Evolutionary conservation across 495 filamentous ascomycete species (phyloP).

Genomic region (Penicillium canariense): DNA sequence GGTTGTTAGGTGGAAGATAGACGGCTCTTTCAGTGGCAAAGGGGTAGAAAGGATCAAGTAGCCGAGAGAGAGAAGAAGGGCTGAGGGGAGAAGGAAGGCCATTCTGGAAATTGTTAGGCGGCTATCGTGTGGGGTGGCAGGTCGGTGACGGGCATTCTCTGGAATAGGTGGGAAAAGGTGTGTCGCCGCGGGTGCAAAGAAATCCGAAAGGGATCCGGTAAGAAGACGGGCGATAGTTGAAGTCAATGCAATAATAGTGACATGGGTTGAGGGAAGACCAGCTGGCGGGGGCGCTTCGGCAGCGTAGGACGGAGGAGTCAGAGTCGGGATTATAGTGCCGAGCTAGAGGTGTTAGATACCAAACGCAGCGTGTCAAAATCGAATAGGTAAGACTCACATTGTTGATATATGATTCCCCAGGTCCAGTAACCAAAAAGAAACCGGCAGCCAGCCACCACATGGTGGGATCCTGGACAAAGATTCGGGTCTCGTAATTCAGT

Average conservation of each 20-base stretch:
- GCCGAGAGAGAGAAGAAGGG: conserved; percentile 72
- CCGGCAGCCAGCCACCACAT: conserved; percentile 94
- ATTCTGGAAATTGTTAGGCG: conserved; percentile 70
- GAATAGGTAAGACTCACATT: conserved; percentile 50
- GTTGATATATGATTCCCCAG: conserved; percentile 95
- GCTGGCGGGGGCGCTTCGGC: conserved; percentile 51
- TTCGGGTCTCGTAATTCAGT: conserved; percentile 79
- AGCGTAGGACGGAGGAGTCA: conserved; percentile 62
- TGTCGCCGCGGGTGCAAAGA: conserved; percentile 69
- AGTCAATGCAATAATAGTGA: conserved; percentile 85
- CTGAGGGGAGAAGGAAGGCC: conserved; percentile 71
- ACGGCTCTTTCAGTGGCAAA: conserved; percentile 59
- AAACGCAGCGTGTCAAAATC: background rate
- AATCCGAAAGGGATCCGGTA: conserved; percentile 81
- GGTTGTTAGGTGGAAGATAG: conserved; percentile 77
- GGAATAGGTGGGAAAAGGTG: conserved; percentile 39
- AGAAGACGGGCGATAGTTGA: conserved; percentile 85
- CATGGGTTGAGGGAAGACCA: conserved; percentile 76
- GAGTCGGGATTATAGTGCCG: conserved; percentile 85
- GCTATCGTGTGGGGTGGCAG: conserved; percentile 26
- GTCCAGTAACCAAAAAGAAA: conserved; percentile 91
- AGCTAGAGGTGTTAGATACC: conserved; percentile 42
- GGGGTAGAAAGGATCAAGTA: conserved; percentile 73
- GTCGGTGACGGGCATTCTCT: conserved; percentile 21
- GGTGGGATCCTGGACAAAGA: conserved; percentile 79